A percentile compares a stretch with the other conserved stretches of the same genome.
These are phyloP conservation scores for Cnidoscolus chayamansa DNA, from an alignment of 441 rosid species.

Conservation along the genomic window DNA sequence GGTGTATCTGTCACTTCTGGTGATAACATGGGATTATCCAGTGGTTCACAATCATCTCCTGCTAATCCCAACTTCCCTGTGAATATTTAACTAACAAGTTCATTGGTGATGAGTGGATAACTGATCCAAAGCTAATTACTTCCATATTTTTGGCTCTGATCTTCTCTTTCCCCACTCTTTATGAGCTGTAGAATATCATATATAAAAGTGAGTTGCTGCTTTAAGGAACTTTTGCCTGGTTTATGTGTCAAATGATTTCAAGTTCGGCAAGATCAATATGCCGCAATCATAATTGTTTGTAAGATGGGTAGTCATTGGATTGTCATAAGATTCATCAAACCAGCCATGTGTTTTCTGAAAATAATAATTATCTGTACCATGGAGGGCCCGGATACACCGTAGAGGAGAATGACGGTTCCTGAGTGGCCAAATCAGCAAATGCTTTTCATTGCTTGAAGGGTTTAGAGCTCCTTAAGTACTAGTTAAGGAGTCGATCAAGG, in stretches of 20 bases:
- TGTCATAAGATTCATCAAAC: neutral
- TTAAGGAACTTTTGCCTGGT: neutral
- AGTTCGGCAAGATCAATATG: neutral
- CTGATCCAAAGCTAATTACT: constrained; percentile 18
- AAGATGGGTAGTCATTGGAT: neutral
- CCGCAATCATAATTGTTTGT: neutral
- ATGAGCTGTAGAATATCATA: neutral
- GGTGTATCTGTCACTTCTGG: constrained; percentile 33
- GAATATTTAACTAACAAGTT: constrained; percentile 25
- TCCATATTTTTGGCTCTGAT: neutral
- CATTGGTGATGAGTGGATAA: neutral
- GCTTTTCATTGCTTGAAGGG: neutral
- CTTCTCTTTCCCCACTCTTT: neutral
- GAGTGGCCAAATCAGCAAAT: neutral
- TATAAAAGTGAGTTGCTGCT: constrained; percentile 7
- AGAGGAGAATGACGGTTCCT: neutral
- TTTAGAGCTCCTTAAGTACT: neutral
- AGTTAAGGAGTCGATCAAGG: neutral
- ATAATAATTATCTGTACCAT: neutral
- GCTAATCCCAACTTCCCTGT: constrained; percentile 37
- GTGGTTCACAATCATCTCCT: constrained; percentile 49
- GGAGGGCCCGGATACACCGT: neutral
- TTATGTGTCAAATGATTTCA: constrained; percentile 7
- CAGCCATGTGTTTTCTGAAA: neutral
- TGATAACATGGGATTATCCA: constrained; percentile 39